Evolutionary conservation across 106 monocot genomes (phyloP).

Genomic region (Phalaenopsis aphrodite): DNA sequence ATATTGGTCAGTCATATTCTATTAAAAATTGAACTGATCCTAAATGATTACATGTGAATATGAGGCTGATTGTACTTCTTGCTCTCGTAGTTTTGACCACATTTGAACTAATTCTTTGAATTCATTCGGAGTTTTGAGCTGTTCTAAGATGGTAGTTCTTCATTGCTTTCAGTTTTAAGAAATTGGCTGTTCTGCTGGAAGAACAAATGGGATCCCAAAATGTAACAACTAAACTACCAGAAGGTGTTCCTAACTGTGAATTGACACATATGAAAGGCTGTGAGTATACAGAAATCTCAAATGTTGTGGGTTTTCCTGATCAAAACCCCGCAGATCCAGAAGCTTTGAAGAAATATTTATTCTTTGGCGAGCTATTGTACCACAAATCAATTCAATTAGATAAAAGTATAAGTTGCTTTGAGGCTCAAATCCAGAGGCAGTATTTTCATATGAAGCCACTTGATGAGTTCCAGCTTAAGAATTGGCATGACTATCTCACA

Average conservation of each 20-base stretch:
- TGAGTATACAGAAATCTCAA: constrained; percentile 26
- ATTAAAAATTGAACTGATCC: background rate
- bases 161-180: constrained; percentile 56
- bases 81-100: background rate
- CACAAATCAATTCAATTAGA: constrained; percentile 44
- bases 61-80: background rate
- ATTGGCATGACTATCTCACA: constrained; percentile 91
- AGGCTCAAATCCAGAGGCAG: constrained; percentile 51
- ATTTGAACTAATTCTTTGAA: background rate
- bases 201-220: constrained; percentile 34
- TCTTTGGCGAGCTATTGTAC: constrained; percentile 48
- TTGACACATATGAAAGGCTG: constrained; percentile 11
- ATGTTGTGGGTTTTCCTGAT: constrained; percentile 28
- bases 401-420: constrained; percentile 52
- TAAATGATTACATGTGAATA: background rate
- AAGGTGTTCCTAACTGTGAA: constrained; percentile 20
- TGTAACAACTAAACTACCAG: constrained; percentile 7
- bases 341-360: constrained; percentile 46
- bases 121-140: background rate
- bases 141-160: constrained; percentile 3
- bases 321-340: constrained; percentile 16
- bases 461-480: constrained; percentile 61
- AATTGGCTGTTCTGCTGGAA: constrained; percentile 45
- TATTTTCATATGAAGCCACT: constrained; percentile 79
- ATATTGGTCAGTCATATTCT: background rate